A percentile compares a stretch with the other conserved stretches of the same genome.
phyloP scores from a whole-genome alignment of 2,329 filamentous ascomycete genomes.

The Phaeoacremonium minimum region DNA sequence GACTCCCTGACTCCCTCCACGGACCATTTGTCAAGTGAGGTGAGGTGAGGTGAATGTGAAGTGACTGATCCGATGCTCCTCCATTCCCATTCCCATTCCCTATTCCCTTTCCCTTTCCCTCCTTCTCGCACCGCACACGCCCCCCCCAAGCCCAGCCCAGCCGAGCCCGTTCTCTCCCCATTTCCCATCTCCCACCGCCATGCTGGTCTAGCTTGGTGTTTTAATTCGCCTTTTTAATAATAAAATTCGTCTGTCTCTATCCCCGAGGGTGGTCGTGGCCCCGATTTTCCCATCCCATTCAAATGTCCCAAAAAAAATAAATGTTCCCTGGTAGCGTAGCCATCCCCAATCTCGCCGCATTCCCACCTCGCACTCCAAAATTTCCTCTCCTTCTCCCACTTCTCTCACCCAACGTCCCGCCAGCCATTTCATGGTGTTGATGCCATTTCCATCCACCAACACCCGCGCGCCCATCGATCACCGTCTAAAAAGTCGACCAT shows the following conservation, averaged over 20 bases:
- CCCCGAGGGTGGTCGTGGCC: slow-evolving; percentile 25
- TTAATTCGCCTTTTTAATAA: slow-evolving; percentile 25
- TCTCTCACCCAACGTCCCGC: slow-evolving; percentile 21
- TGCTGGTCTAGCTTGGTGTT: slow-evolving; percentile 25
- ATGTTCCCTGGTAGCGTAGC: slow-evolving; percentile 42
- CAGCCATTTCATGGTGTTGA: slow-evolving; percentile 14
- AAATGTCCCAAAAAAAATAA: slow-evolving; percentile 38
- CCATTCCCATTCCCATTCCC: slow-evolving; percentile 14
- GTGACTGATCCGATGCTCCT: slow-evolving; percentile 14
- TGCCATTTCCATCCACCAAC: slow-evolving; percentile 24
- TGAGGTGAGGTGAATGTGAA: no score
- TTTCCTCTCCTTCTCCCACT: slow-evolving; percentile 19
- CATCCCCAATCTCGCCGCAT: slow-evolving; percentile 35
- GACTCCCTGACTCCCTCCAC: no score
- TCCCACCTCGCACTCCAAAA: slow-evolving; percentile 24
- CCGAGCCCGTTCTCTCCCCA: slow-evolving; percentile 1
- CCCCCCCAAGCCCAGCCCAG: background rate
- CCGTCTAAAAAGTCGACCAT: slow-evolving; percentile 31
- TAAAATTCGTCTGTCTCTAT: slow-evolving; percentile 12
- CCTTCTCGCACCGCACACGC: slow-evolving; percentile 8
- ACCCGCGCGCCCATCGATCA: slow-evolving; percentile 17
- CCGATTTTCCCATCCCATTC: slow-evolving; percentile 40
- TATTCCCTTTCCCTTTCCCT: slow-evolving; percentile 9
- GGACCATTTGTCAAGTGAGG: no score
- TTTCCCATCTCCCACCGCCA: slow-evolving; percentile 8